Evolutionary conservation across 1,284 basidiomycete species (phyloP), one percentile per base, ranked within the genome.

Genomic region (Trichosporon asahii): DNA sequence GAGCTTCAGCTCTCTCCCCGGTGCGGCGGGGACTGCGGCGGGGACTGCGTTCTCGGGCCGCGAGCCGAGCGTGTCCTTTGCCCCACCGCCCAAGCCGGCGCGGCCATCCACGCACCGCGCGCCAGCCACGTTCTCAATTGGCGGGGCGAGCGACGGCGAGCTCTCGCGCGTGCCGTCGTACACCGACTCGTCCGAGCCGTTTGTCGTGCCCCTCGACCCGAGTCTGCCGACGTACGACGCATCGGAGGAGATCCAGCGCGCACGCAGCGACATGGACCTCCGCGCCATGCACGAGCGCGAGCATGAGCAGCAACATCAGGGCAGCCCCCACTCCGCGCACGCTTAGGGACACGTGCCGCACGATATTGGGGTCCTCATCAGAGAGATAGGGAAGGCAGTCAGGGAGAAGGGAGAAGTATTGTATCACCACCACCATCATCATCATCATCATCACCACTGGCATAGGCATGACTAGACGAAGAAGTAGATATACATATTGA

Each of bases 141-240:
- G 67, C 11, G 53, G 40, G 25, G 44, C 25, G n/a, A 55, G 46
- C 65, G 29, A 33, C 27, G 44, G 65, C 44, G 33, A 61, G 23
- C 78, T 86, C 29, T 82, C 76, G 4, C 82, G 90, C 80, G 93
- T 96, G 23, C 94, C 95, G 1, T 81, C 79, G 8, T 97, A 98
- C 81, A 87, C 87, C 15, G 87, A 92, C 63, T 9, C 15, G 15
- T 31, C 27, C 15, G 92, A 72, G 53, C 65, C 67, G 65, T 74
- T 74, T 5, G 90, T 95, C 14, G 90, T 91, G 7, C 94, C 95
- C 11, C 83, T 97, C 76, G 88, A 88, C 77, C 90, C 88, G 73
- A 90, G 90, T 7, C 79, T 94, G 74, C 93, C 93, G 70, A 91
- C 89, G 65, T 95, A 95, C 75, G 91, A 91, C 75, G 92, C 92